These are phyloP conservation scores for Ogataea trehaloabstinens DNA, from an alignment of 805 yeast species.

Conservation along the genomic window DNA sequence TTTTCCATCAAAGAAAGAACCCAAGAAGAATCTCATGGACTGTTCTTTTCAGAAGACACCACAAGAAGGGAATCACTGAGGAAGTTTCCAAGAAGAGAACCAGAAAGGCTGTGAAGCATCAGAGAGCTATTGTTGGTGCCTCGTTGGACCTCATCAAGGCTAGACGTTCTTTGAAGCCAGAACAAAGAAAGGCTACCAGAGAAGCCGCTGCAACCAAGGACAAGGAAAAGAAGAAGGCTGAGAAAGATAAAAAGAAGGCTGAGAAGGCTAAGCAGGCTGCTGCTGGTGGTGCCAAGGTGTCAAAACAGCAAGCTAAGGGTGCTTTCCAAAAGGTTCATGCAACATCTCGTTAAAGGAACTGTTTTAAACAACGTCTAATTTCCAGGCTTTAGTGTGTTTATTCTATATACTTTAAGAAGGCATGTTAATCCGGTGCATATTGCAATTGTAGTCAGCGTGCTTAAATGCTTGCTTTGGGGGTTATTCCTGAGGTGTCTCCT, in stretches of 20 bases:
- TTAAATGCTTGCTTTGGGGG: neutral
- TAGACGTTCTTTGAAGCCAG: constrained; percentile 95
- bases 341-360: constrained; percentile 81
- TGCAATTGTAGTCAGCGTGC: too few relatives aligned
- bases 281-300: constrained; percentile 74
- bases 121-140: constrained; percentile 99
- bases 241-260: constrained; percentile 93
- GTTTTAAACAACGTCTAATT: too few relatives aligned
- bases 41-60: constrained; percentile 98
- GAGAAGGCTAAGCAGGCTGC: constrained; percentile 82
- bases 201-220: constrained; percentile 80
- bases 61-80: constrained; percentile 99
- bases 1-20: constrained; percentile 99
- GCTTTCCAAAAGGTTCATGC: constrained; percentile 96
- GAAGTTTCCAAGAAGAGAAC: constrained; percentile 96
- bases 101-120: constrained; percentile 96
- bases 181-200: constrained; percentile 97
- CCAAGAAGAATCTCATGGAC: constrained; percentile 99
- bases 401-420: neutral
- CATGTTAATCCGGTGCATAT: neutral
- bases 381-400: constrained; percentile 1
- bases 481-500: constrained; percentile 1
- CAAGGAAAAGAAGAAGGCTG: constrained; percentile 87
- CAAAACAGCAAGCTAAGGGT: constrained; percentile 98
- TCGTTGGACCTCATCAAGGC: constrained; percentile 97